phyloP scores from a whole-genome alignment of 163 green algal genomes.

The Chlorella variabilis region DNA sequence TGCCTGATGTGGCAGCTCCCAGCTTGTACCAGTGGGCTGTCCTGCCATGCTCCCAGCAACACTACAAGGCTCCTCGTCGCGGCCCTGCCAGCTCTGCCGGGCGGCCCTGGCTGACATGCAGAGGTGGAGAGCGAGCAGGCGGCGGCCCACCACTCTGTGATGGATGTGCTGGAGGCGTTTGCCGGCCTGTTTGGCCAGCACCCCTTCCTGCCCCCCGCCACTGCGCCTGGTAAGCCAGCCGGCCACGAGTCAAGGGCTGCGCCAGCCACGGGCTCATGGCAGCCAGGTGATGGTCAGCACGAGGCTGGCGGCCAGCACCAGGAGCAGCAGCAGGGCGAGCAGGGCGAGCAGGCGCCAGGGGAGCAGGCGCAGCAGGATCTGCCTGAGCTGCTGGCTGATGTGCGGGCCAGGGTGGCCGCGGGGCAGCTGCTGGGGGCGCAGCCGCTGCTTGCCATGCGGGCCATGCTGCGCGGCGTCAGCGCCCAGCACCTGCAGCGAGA shows the following conservation, averaged over 20 bases:
- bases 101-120: neutral
- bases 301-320: no score
- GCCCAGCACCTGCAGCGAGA: conserved; percentile 11
- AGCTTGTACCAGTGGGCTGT: neutral
- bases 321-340: neutral
- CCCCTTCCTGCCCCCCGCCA: neutral
- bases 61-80: no score
- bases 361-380: neutral
- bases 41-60: neutral
- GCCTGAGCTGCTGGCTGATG: neutral
- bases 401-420: neutral
- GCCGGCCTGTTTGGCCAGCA: neutral
- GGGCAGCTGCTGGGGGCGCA: conserved; percentile 19
- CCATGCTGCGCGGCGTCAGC: conserved; percentile 13
- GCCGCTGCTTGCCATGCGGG: conserved; percentile 25
- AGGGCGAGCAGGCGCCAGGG: neutral
- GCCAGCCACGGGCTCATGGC: no score
- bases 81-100: no score
- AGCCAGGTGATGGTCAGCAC: neutral
- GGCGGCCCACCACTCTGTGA: conserved; percentile 14
- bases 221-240: no score
- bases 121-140: conserved; percentile 41
- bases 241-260: no score
- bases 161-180: conserved; percentile 25
- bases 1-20: no score